phyloP scores from a whole-genome alignment of 345 rosid genomes.

The Gossypium herbaceum region DNA sequence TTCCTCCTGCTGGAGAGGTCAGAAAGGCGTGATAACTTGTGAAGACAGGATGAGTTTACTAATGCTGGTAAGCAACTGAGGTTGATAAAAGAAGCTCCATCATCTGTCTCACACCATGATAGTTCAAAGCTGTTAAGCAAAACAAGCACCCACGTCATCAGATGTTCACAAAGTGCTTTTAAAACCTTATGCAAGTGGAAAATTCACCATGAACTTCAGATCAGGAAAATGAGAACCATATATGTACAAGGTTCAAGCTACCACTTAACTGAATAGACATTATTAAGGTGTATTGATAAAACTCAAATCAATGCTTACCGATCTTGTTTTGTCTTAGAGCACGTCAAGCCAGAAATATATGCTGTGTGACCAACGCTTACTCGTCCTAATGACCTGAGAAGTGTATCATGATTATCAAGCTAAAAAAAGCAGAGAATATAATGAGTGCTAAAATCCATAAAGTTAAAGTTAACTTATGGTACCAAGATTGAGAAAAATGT shows the following conservation, averaged over 20 bases:
- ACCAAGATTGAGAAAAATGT: conserved; percentile 73
- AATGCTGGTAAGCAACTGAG: conserved; percentile 83
- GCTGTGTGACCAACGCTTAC: conserved; percentile 68
- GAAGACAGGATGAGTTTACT: conserved; percentile 80
- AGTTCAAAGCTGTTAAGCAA: conserved; percentile 59
- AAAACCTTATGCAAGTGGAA: not conserved
- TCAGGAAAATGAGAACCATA: not conserved
- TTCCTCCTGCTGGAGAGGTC: conserved; percentile 41
- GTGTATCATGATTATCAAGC: not conserved
- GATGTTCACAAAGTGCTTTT: not conserved
- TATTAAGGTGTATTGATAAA: not conserved
- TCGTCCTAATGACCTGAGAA: conserved; percentile 81
- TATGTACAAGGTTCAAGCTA: not conserved
- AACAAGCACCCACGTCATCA: conserved; percentile 15
- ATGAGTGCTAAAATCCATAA: not conserved
- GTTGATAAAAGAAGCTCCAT: conserved; percentile 60
- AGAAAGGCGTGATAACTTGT: conserved; percentile 48
- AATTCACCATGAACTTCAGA: conserved; percentile 1
- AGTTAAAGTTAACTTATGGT: conserved; percentile 14
- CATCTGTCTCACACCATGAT: conserved; percentile 59
- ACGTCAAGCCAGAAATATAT: conserved; percentile 71
- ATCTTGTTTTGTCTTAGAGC: conserved; percentile 47
- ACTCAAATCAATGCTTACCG: conserved; percentile 33
- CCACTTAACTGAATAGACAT: not conserved
- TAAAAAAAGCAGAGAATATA: conserved; percentile 1